These are phyloP conservation scores for Cicer judaicum DNA, from an alignment of 306 rosid species.

Conservation along the genomic window DNA sequence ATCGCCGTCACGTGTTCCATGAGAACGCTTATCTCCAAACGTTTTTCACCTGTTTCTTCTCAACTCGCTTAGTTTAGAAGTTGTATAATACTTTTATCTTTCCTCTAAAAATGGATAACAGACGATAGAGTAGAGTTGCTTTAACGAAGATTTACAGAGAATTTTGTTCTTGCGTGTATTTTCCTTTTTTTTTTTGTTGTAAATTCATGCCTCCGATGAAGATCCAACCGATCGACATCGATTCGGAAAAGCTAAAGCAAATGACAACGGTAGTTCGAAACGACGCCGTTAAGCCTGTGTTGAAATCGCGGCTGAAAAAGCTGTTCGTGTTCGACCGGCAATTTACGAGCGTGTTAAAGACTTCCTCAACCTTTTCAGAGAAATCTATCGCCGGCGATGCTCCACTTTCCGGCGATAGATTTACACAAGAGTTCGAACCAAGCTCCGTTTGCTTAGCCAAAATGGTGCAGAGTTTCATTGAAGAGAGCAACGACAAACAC, in stretches of 20 bases:
- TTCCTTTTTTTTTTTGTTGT: not conserved
- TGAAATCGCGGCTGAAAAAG: slow-evolving; percentile 80
- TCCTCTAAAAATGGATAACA: slow-evolving; percentile 45
- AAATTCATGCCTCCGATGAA: slow-evolving; percentile 82
- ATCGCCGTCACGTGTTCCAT: slow-evolving; percentile 76
- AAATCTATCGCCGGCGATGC: slow-evolving; percentile 51
- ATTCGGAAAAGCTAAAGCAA: slow-evolving; percentile 59
- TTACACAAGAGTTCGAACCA: slow-evolving; percentile 70
- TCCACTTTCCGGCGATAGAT: slow-evolving; percentile 50
- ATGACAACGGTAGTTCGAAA: slow-evolving; percentile 49
- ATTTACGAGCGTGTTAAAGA: slow-evolving; percentile 65
- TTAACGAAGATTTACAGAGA: slow-evolving; percentile 11
- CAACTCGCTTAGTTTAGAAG: slow-evolving; percentile 44
- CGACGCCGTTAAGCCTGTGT: slow-evolving; percentile 72
- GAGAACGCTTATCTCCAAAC: slow-evolving; percentile 48
- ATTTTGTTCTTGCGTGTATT: not conserved
- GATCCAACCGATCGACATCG: slow-evolving; percentile 87
- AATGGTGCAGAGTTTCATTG: slow-evolving; percentile 94
- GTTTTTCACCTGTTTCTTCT: slow-evolving; percentile 32
- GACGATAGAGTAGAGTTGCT: slow-evolving; percentile 18
- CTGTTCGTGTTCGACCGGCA: slow-evolving; percentile 86
- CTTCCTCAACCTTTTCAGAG: slow-evolving; percentile 66
- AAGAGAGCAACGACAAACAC: slow-evolving; percentile 78
- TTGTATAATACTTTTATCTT: slow-evolving; percentile 38
- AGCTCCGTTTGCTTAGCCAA: slow-evolving; percentile 84